Conservation (phyloP, 306 rosid species). For the Trifolium dubium region DNA sequence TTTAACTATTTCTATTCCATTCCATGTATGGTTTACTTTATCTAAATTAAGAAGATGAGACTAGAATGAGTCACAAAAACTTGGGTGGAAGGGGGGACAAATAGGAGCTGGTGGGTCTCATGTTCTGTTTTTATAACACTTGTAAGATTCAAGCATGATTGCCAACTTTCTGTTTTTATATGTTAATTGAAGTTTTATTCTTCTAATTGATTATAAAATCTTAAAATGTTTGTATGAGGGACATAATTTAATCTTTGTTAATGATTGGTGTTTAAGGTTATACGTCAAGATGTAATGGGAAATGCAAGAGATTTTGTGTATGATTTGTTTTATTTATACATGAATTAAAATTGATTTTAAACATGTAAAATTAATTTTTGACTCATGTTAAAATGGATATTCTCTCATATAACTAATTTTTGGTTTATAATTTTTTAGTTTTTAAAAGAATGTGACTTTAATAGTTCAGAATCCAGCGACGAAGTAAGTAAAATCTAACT, state of each 20-base stretch:
- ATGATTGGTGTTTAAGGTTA: not conserved
- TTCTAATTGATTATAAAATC: conserved; percentile 27
- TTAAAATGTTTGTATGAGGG: conserved; percentile 13
- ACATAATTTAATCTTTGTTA: not conserved
- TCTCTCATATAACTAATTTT: too few relatives aligned
- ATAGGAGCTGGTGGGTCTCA: conserved; percentile 50
- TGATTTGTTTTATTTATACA: too few relatives aligned
- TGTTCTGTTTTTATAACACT: conserved; percentile 38
- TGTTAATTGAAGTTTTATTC: conserved; percentile 30
- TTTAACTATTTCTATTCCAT: conserved; percentile 23
- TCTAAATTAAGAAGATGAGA: conserved; percentile 29
- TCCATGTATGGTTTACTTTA: conserved; percentile 25
- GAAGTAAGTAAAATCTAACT: too few relatives aligned
- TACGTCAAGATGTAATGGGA: not conserved
- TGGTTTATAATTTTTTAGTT: too few relatives aligned
- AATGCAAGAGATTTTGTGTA: not conserved
- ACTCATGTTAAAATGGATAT: too few relatives aligned
- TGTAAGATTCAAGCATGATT: conserved; percentile 22
- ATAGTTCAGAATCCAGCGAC: too few relatives aligned
- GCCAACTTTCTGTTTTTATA: conserved; percentile 28
- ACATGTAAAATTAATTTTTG: too few relatives aligned
- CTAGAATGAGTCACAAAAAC: conserved; percentile 37
- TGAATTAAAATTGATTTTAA: too few relatives aligned
- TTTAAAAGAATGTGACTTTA: too few relatives aligned
- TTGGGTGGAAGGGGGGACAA: not conserved